Percentiles rank a stretch among this genome's conserved stretches.
These are phyloP conservation scores for Huiozyma sinensis DNA, from an alignment of 805 yeast genomes.

Conservation along the genomic window DNA sequence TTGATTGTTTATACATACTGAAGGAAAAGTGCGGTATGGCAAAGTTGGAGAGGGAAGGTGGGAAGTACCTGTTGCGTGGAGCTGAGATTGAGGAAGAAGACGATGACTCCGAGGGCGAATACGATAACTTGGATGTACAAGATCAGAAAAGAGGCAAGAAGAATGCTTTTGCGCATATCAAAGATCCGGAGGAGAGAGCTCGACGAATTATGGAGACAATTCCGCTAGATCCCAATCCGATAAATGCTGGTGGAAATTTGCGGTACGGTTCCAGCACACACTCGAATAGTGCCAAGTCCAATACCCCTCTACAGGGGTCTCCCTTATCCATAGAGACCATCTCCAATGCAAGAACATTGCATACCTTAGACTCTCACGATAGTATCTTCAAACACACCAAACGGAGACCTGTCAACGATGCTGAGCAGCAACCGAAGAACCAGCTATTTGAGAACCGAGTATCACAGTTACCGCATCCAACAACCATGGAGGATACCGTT, in stretches of 20 bases:
- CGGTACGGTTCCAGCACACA: conserved; percentile 13
- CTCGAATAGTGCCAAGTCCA: not conserved
- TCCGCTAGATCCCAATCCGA: conserved; percentile 78
- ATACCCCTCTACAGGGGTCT: not conserved
- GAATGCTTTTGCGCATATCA: conserved; percentile 32
- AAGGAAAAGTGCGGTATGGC: conserved; percentile 85
- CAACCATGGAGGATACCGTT: not conserved
- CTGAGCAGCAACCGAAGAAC: too few species aligned
- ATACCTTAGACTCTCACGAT: not conserved
- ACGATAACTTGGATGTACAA: not conserved
- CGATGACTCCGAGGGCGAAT: conserved; percentile 10
- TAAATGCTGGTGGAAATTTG: conserved; percentile 26
- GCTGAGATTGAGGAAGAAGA: conserved; percentile 10
- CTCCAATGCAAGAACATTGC: not conserved
- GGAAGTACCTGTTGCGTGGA: conserved; percentile 2
- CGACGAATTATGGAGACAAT: conserved; percentile 65
- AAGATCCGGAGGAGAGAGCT: conserved; percentile 29
- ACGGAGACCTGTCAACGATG: not conserved
- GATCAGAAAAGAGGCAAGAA: conserved; percentile 13
- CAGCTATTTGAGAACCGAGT: not conserved
- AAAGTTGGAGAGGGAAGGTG: conserved; percentile 35
- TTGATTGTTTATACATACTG: conserved; percentile 78
- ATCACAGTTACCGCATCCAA: not conserved
- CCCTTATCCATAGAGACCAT: conserved; percentile 1
- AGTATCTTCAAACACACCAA: not conserved